phyloP scores from a whole-genome alignment of 345 rosid species.

The Linum tenue region DNA sequence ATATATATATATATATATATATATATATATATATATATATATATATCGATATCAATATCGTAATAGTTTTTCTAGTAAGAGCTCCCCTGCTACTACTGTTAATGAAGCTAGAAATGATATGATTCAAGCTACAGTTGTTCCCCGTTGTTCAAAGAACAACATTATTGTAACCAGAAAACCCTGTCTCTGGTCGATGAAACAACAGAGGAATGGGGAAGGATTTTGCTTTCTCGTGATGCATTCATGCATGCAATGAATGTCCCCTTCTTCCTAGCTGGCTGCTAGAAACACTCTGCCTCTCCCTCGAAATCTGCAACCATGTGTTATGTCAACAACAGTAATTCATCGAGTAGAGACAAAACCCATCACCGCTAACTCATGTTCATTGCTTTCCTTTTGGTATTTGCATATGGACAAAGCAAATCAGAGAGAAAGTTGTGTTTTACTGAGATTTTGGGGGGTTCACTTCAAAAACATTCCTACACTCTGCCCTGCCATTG shows the following conservation, averaged over 20 bases:
- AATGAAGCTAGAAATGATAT: too few relatives aligned
- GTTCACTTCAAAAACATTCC: constrained; percentile 6
- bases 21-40: too few relatives aligned
- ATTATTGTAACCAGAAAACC: too few relatives aligned
- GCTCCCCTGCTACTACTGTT: too few relatives aligned
- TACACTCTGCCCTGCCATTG: background rate
- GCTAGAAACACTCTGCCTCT: background rate
- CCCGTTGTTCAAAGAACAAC: too few relatives aligned
- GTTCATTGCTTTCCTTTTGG: background rate
- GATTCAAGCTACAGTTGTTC: too few relatives aligned
- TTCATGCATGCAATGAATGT: background rate
- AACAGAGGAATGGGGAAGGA: background rate
- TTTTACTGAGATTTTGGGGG: too few relatives aligned
- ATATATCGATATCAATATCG: too few relatives aligned
- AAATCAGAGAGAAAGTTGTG: too few relatives aligned
- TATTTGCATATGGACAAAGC: background rate
- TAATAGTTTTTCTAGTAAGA: too few relatives aligned
- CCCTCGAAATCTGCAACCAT: background rate
- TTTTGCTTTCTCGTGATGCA: background rate
- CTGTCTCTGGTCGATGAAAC: background rate
- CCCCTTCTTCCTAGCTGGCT: background rate
- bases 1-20: too few relatives aligned
- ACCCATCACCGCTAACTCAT: background rate
- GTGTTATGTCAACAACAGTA: background rate
- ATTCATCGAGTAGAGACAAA: background rate